Conservation (phyloP, 1,284 basidiomycete genomes). For the Uromyces viciae-fabae region DNA sequence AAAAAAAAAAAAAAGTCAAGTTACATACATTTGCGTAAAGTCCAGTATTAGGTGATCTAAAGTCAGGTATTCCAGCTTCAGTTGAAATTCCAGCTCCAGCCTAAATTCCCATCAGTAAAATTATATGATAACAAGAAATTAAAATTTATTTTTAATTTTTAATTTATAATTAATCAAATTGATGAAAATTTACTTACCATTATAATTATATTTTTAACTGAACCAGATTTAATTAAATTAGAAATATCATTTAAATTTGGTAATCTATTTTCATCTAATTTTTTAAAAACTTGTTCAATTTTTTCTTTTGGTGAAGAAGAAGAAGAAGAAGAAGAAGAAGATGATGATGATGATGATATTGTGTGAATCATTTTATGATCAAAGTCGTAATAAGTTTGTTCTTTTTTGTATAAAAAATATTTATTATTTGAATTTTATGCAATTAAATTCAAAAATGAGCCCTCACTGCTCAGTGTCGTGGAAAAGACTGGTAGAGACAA, state of each 20-base stretch:
- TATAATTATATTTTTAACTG: constrained; percentile 7
- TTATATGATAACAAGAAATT: neutral
- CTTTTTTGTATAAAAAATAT: no score
- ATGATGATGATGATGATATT: no score
- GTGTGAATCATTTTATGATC: no score
- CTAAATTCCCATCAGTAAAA: neutral
- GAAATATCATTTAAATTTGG: constrained; percentile 1
- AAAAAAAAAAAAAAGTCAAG: neutral
- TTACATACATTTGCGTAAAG: constrained; percentile 37
- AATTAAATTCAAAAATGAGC: no score
- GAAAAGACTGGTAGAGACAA: no score
- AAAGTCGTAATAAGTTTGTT: no score
- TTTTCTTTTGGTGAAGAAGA: no score
- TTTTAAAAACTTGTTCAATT: constrained; percentile 6
- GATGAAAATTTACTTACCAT: constrained; percentile 5
- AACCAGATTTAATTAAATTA: neutral
- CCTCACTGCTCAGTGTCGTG: no score
- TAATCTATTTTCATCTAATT: neutral
- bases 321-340: no score
- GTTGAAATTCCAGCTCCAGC: constrained; percentile 42
- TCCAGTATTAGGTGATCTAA: constrained; percentile 41
- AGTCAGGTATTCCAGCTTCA: constrained; percentile 39
- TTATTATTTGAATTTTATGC: no score
- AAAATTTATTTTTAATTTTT: neutral
- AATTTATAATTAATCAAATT: neutral